Base-by-base conservation (phyloP, 2,329 filamentous ascomycete genomes). In the Botrytis fabae region DNA sequence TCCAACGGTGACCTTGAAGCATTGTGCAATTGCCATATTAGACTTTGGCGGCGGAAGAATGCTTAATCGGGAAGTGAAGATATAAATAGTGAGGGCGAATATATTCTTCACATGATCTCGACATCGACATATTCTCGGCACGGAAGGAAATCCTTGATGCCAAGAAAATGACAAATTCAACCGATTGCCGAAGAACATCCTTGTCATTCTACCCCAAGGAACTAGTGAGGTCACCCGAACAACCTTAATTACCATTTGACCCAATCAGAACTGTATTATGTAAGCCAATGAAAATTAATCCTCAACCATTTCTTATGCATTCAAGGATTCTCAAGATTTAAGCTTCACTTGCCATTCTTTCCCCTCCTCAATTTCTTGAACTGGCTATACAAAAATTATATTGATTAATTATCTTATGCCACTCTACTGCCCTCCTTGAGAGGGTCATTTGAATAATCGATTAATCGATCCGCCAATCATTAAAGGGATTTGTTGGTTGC, bases 1-100 rank as follows among this genome's bases (percentile, higher is more conserved):
- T 64, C 89, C 90, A 51, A 91, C 83, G 3, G 86, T 88, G 74
- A 89, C 78, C 32, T 78, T 40, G 22, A 62, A 51, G 4, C 16
- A 18, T 22, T 35, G n/a, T 22, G 14, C 2, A 9, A 42, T 42
- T 68, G 46, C 48, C 64, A 68, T 68, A 7, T 42, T 25, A 25
- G 18, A 18, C 25, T 6, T 10, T 44, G 9, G 10, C 1, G n/a
- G 22, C 20, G 28, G 40, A 1, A 12, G 18, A 22, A n/a, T 20
- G 22, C 7, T 59, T 35, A 7, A 48, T 25, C 9, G n/a, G 38
- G 22, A 10, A 69, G n/a, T n/a, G 22, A 18, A 69, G 28, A 42
- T 28, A 69, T 60, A 18, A 57, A 57, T 54, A 54, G 14, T 22
- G 25, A 66, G 25, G 1, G 9, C 54, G 40, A 12, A 51, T 51